Evolutionary conservation across 1,139 yeast species (phyloP).

Genomic region (Candida gigantensis): DNA sequence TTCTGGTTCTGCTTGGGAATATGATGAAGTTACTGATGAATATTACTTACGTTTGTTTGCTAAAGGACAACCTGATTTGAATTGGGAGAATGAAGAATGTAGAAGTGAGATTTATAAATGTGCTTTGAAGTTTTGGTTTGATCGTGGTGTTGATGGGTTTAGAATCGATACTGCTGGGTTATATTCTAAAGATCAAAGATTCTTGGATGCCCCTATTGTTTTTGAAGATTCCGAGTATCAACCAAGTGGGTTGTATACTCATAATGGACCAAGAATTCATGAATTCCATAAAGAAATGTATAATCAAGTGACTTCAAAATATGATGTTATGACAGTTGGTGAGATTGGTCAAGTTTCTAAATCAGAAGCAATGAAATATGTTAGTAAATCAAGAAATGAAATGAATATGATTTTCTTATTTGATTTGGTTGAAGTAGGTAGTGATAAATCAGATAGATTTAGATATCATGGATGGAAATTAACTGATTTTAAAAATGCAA

Average conservation of each 20-base stretch:
- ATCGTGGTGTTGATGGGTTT: conserved; percentile 59
- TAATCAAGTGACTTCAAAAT: conserved; percentile 43
- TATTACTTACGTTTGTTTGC: conserved; percentile 57
- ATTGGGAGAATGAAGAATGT: conserved; percentile 57
- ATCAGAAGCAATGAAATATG: conserved; percentile 47
- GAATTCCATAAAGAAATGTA: conserved; percentile 59
- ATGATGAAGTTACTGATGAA: conserved; percentile 52
- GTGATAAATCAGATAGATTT: conserved; percentile 34
- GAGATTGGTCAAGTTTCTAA: conserved; percentile 49
- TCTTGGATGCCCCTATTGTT: conserved; percentile 51
- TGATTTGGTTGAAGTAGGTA: conserved; percentile 48
- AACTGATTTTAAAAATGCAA: conserved; percentile 45
- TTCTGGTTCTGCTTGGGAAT: conserved; percentile 58
- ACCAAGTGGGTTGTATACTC: conserved; percentile 31
- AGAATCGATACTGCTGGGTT: conserved; percentile 57
- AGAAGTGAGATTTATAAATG: conserved; percentile 52
- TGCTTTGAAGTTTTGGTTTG: conserved; percentile 55
- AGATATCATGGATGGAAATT: conserved; percentile 34
- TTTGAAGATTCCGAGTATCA: conserved; percentile 45
- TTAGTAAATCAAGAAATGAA: conserved; percentile 50
- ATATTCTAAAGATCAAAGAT: conserved; percentile 50
- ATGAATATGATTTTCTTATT: conserved; percentile 55
- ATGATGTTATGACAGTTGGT: conserved; percentile 60
- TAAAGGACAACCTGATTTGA: conserved; percentile 55
- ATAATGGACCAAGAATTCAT: conserved; percentile 56